Evolutionary conservation across 352 stramenopile genomes (phyloP).

Genomic region (Elongisporangium senticosum): DNA sequence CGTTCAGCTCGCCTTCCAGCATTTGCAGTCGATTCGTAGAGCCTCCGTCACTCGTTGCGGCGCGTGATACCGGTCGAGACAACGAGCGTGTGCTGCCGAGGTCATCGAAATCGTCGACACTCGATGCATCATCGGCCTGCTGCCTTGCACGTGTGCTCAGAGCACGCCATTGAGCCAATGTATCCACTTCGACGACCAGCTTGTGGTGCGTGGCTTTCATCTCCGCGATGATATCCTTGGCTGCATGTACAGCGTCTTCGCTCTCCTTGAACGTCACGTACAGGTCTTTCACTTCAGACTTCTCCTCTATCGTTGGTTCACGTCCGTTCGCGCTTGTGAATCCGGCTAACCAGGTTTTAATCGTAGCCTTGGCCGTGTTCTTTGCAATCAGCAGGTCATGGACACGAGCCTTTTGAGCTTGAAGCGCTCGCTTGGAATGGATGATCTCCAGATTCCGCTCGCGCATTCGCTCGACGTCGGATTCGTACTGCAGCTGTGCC

Average conservation of each 20-base stretch:
- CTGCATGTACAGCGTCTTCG: conserved; percentile 40
- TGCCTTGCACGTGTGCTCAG: conserved; percentile 9
- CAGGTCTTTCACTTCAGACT: conserved; percentile 67
- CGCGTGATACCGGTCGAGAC: background rate
- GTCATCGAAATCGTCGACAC: background rate
- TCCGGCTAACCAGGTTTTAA: conserved; percentile 60
- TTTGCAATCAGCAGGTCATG: conserved; percentile 33
- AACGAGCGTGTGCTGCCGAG: background rate
- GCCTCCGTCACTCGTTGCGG: background rate
- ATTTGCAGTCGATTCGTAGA: background rate
- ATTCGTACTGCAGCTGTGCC: conserved; percentile 36
- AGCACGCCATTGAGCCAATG: conserved; percentile 42
- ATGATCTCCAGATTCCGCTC: conserved; percentile 36
- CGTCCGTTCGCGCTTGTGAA: conserved; percentile 44
- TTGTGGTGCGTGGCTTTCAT: conserved; percentile 48
- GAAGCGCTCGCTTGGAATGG: conserved; percentile 36
- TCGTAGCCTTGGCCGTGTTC: conserved; percentile 40
- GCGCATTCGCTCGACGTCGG: conserved; percentile 31
- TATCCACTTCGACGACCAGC: conserved; percentile 38
- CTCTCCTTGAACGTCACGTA: conserved; percentile 73
- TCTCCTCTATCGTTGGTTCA: conserved; percentile 73
- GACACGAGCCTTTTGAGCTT: conserved; percentile 25
- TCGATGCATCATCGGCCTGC: background rate
- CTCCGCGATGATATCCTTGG: conserved; percentile 29
- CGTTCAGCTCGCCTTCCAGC: background rate